Conservation (phyloP, 805 yeast genomes). For the Lipomyces mesembrius region DNA sequence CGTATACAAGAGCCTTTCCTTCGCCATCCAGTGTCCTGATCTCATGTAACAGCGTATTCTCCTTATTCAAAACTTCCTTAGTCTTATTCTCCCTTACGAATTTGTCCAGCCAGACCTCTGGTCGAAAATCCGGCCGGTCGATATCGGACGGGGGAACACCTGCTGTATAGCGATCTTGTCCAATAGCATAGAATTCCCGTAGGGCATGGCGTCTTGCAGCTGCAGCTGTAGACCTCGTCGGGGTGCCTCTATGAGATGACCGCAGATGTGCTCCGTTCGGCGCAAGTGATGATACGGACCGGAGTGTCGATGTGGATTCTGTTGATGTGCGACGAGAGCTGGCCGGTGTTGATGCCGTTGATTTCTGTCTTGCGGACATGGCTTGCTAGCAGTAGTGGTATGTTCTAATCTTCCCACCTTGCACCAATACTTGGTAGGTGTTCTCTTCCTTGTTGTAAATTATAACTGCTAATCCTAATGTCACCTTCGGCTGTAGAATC, state of each 20-base stretch:
- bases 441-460: not conserved
- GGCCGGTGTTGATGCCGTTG: not conserved
- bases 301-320: not conserved
- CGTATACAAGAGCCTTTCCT: conserved; percentile 41
- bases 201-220: conserved; percentile 39
- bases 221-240: conserved; percentile 15
- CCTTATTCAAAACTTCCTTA: conserved; percentile 27
- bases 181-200: conserved; percentile 39
- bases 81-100: conserved; percentile 24
- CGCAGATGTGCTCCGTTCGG: not conserved
- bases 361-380: not conserved
- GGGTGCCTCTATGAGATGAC: not conserved
- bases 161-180: conserved; percentile 29
- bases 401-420: not conserved
- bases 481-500: not conserved
- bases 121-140: conserved; percentile 34
- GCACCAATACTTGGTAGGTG: not conserved
- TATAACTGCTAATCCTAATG: not conserved
- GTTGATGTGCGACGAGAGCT: not conserved
- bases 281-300: not conserved
- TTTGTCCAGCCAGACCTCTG: conserved; percentile 29
- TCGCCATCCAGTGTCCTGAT: conserved; percentile 40
- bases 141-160: conserved; percentile 34
- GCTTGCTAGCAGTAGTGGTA: not conserved
- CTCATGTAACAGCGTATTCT: conserved; percentile 36